Evolutionary conservation across 257 asterid species (phyloP).

Genomic region (Solanum rostratum): DNA sequence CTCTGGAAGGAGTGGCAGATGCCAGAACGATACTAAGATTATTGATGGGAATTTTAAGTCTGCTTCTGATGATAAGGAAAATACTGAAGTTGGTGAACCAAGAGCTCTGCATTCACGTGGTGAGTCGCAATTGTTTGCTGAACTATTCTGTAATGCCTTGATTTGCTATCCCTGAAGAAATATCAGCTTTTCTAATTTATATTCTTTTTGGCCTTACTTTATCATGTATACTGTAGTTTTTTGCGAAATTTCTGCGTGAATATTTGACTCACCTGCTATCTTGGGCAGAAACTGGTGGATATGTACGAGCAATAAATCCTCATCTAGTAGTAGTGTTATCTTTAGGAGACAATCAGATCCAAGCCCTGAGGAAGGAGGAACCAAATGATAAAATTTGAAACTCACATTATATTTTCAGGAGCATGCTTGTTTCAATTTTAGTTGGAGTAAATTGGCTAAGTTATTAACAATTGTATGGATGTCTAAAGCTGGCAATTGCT

Average conservation of each 20-base stretch:
- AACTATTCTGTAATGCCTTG: background rate
- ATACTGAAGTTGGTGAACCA: constrained; percentile 29
- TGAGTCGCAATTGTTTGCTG: constrained; percentile 13
- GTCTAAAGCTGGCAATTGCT: background rate
- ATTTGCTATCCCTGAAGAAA: background rate
- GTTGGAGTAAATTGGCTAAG: background rate
- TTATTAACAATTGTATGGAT: background rate
- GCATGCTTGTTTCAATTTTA: background rate
- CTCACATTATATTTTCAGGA: background rate
- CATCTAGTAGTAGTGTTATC: background rate
- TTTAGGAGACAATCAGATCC: background rate
- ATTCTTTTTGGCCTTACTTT: background rate
- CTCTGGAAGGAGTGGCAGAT: constrained; percentile 64
- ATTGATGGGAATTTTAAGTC: constrained; percentile 37
- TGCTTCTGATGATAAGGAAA: constrained; percentile 37
- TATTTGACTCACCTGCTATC: background rate
- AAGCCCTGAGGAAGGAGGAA: background rate
- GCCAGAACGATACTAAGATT: constrained; percentile 36
- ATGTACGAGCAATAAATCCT: background rate
- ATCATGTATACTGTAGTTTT: background rate
- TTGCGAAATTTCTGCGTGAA: background rate
- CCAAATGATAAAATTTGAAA: background rate
- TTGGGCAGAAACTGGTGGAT: background rate
- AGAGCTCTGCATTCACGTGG: constrained; percentile 26
- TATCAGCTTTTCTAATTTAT: background rate